Base-by-base conservation (phyloP, 2,329 filamentous ascomycete species). In the Fusarium lateritium region DNA sequence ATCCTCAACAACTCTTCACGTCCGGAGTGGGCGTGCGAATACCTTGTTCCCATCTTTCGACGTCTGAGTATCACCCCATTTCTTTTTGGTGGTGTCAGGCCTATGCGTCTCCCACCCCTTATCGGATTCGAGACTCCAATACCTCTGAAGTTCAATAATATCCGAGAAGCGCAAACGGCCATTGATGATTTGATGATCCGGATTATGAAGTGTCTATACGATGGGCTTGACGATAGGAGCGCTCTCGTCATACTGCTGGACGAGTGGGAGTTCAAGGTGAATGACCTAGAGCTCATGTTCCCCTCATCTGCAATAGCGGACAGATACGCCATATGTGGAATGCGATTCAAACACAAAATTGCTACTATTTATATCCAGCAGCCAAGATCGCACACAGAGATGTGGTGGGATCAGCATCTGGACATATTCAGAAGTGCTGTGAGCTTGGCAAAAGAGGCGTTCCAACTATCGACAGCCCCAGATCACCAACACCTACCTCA, bases 1-100 rank as follows among this genome's bases (percentile, higher is more conserved):
- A 63, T 65, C 3, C 51, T 65, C 0, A 52, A 69, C 19, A 15
- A 42, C 6, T 59, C 44, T 8, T 22, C 13, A 0, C 34, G 44
- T 11, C 49, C 42, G 1, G 56, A n/a, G 7, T 64, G 47, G 62
- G 36, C 45, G 7, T 38, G 46, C 1, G 22, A 68, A n/a, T 36
- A 69, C 7, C 47, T 68, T 7, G 31, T 61, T 0, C 66, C 64
- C 1, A 56, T 69, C 21, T 69, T 69, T 3, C 42, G 52, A 8
- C 66, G 65, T 1, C 15, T 69, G 4, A 65, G 65, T 19, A 39
- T 69, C 7, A 45, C 50, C 5, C 65, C 65, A 0, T 45, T 69
- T 5, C 57, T 65, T 1, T 61, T 69, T 6, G 64, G 66, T 7
- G 50, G 44, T 1, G 28, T 9, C 13, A 21, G 17, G 14, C 39